Percentiles rank a stretch among this genome's conserved stretches.
phyloP scores from a whole-genome alignment of 164 flowering plant genomes.

The Nymphaea thermarum region DNA sequence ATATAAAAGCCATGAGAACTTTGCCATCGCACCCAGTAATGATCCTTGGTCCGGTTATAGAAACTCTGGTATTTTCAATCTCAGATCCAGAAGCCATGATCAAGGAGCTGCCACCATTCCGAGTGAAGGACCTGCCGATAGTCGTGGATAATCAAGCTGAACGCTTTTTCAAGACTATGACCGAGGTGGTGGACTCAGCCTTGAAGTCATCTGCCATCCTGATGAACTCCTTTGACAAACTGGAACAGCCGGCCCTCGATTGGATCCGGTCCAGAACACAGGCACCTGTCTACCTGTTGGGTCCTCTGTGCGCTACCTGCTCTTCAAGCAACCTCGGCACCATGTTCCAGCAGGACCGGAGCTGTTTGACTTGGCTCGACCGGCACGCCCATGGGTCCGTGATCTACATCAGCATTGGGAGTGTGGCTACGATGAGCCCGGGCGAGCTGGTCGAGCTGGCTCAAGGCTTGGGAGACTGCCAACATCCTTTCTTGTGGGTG shows the following conservation, averaged over 20 bases:
- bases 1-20: no score
- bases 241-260: conserved; percentile 10
- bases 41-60: no score
- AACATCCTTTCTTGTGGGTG: conserved; percentile 34
- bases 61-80: no score
- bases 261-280: conserved; percentile 4
- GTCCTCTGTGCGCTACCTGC: conserved; percentile 24
- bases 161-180: neutral
- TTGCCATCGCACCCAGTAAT: no score
- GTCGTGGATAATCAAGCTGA: neutral
- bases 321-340: conserved; percentile 1
- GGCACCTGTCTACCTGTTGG: conserved; percentile 21
- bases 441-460: conserved; percentile 20
- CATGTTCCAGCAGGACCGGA: conserved; percentile 15
- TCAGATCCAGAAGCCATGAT: no score
- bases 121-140: conserved; percentile 25
- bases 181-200: conserved; percentile 3
- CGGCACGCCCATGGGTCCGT: conserved; percentile 23
- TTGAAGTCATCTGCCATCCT: conserved; percentile 20
- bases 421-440: conserved; percentile 16
- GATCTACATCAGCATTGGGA: conserved; percentile 35
- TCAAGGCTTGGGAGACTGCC: conserved; percentile 27
- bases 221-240: conserved; percentile 17
- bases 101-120: conserved; percentile 21
- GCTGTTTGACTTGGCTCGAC: conserved; percentile 32